Conservation (phyloP, 805 yeast genomes). For the Nakazawaea peltata region DNA sequence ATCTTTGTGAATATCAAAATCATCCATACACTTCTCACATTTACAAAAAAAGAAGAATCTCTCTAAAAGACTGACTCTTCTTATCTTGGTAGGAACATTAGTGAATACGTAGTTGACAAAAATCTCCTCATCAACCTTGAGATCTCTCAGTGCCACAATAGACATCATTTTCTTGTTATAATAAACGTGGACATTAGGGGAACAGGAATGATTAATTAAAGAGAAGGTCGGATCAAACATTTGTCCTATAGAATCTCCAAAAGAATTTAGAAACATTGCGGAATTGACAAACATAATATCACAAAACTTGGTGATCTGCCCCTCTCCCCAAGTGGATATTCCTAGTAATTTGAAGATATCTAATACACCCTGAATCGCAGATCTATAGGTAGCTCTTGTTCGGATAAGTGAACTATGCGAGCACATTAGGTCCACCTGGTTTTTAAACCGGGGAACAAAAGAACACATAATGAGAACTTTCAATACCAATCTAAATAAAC, state of each 20-base stretch:
- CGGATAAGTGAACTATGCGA: no score
- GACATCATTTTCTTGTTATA: constrained; percentile 15
- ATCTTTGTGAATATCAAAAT: constrained; percentile 21
- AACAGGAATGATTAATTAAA: constrained; percentile 32
- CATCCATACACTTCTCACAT: constrained; percentile 21
- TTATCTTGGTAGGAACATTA: constrained; percentile 20
- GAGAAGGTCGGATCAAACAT: constrained; percentile 29
- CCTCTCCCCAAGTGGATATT: not conserved
- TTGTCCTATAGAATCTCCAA: constrained; percentile 22
- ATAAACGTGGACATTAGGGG: constrained; percentile 23
- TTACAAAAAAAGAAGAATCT: constrained; percentile 26
- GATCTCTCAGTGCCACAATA: constrained; percentile 15
- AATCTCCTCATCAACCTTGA: constrained; percentile 20
- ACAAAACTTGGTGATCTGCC: not conserved
- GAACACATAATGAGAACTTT: not conserved
- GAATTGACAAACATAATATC: constrained; percentile 21
- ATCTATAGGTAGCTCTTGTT: no score
- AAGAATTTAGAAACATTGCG: constrained; percentile 19
- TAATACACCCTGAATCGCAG: no score
- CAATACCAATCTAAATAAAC: constrained; percentile 1
- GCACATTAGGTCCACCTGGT: constrained; percentile 1
- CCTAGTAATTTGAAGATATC: no score
- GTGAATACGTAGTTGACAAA: constrained; percentile 23
- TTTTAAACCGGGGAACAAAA: not conserved
- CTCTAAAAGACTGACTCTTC: constrained; percentile 19